Percentiles rank a stretch among this genome's conserved stretches.
phyloP scores from a whole-genome alignment of 2,329 filamentous ascomycete species.

The Passalora sequoiae region DNA sequence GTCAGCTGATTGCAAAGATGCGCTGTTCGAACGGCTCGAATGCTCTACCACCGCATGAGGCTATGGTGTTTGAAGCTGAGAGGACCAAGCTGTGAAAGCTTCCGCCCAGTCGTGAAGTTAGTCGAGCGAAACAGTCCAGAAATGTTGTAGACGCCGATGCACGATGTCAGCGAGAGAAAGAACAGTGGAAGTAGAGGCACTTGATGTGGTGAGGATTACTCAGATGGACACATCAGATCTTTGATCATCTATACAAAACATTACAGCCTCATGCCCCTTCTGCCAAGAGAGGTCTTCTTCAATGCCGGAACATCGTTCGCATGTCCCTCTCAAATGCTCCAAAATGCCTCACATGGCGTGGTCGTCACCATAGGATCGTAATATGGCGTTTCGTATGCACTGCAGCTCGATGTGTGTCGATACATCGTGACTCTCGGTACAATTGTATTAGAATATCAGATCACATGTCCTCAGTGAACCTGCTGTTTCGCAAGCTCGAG shows the following conservation, averaged over 20 bases:
- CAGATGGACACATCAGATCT: too few species aligned
- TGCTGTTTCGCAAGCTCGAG: conserved; percentile 20
- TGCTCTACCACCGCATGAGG: too few species aligned
- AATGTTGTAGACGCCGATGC: too few species aligned
- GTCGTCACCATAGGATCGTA: conserved; percentile 5
- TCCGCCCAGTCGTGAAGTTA: not conserved
- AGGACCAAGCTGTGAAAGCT: too few species aligned
- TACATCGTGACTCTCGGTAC: conserved; percentile 8
- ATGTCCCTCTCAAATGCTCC: conserved; percentile 6
- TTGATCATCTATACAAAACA: conserved; percentile 14
- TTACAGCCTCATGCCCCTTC: conserved; percentile 6
- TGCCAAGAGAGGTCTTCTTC: conserved; percentile 2
- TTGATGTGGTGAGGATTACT: too few species aligned
- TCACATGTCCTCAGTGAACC: conserved; percentile 28
- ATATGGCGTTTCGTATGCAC: conserved; percentile 6
- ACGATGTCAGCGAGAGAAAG: too few species aligned
- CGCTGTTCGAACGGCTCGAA: too few species aligned
- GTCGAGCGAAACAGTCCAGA: too few species aligned
- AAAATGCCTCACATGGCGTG: conserved; percentile 5
- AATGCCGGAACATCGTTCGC: not conserved
- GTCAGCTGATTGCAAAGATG: too few species aligned
- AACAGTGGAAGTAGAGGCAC: too few species aligned
- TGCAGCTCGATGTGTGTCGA: too few species aligned
- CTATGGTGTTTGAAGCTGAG: too few species aligned
- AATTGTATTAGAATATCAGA: conserved; percentile 7